A percentile compares a stretch with the other conserved stretches of the same genome.
phyloP scores from a whole-genome alignment of 345 rosid species.

The Eucalyptus caleyi region DNA sequence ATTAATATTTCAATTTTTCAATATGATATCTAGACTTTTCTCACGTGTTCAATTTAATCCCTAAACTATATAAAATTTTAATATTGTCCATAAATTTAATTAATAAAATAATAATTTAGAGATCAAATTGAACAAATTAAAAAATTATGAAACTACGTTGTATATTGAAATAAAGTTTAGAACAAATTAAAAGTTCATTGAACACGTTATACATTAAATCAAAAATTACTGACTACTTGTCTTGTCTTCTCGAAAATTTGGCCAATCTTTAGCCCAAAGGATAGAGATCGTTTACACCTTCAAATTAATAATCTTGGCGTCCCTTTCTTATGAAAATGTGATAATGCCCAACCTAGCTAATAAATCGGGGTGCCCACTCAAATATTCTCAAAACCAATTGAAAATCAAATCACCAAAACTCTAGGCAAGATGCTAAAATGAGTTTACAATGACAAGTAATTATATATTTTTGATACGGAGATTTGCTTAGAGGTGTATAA shows the following conservation, averaged over 20 bases:
- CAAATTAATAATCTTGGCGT: neutral
- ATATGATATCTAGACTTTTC: too few relatives aligned
- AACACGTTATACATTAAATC: too few relatives aligned
- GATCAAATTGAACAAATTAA: too few relatives aligned
- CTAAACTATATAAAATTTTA: too few relatives aligned
- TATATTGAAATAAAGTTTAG: too few relatives aligned
- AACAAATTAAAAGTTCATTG: too few relatives aligned
- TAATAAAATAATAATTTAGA: fast-evolving
- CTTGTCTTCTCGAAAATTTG: too few relatives aligned
- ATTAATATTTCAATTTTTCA: fast-evolving
- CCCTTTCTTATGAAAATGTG: neutral
- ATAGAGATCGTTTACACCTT: neutral
- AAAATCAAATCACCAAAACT: neutral
- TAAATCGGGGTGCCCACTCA: neutral
- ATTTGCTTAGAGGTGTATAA: neutral
- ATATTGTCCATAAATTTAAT: too few relatives aligned
- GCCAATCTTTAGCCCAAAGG: too few relatives aligned
- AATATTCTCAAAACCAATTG: neutral
- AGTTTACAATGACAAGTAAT: neutral
- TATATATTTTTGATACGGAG: neutral
- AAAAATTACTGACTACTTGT: too few relatives aligned
- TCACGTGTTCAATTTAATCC: fast-evolving
- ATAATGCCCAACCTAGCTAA: neutral
- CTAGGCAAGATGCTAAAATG: neutral
- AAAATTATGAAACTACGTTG: too few relatives aligned